Evolutionary conservation across 2,329 filamentous ascomycete species (phyloP).

Genomic region (Aquanectria penicillioides): DNA sequence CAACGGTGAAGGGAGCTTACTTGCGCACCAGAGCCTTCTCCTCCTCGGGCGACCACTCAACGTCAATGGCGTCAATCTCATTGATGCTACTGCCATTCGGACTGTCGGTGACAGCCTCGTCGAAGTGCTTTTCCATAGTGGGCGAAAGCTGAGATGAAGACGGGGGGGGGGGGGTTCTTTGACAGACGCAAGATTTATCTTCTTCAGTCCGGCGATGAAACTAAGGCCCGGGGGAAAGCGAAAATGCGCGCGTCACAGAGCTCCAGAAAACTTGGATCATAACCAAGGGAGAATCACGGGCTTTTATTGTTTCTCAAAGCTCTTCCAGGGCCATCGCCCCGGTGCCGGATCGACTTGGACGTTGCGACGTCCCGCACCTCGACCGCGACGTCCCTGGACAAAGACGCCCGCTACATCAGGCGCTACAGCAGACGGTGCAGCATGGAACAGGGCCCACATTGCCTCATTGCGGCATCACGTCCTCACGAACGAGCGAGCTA

Average conservation of each 20-base stretch:
- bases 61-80: conserved; percentile 29
- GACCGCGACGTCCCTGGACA: background rate
- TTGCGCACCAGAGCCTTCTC: conserved; percentile 42
- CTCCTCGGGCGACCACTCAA: conserved; percentile 42
- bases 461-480: background rate
- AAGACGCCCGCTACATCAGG: background rate
- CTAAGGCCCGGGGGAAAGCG: background rate
- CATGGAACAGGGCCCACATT: too few relatives aligned
- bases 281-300: background rate
- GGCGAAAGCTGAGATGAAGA: conserved; percentile 14
- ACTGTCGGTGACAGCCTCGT: conserved; percentile 18
- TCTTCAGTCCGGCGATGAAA: too few relatives aligned
- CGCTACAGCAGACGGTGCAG: too few relatives aligned
- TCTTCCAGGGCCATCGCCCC: background rate
- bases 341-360: conserved; percentile 7
- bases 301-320: conserved; percentile 15
- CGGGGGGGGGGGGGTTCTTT: too few relatives aligned
- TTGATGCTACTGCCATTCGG: conserved; percentile 16
- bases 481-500: background rate
- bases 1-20: conserved; percentile 28
- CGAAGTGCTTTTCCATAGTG: conserved; percentile 30
- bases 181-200: too few relatives aligned
- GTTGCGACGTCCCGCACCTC: conserved; percentile 23
- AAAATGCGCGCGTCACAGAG: background rate
- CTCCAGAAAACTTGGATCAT: background rate